These are phyloP conservation scores for Harringtonia lauricola DNA, from an alignment of 2,329 filamentous ascomycete genomes.

Conservation along the genomic window DNA sequence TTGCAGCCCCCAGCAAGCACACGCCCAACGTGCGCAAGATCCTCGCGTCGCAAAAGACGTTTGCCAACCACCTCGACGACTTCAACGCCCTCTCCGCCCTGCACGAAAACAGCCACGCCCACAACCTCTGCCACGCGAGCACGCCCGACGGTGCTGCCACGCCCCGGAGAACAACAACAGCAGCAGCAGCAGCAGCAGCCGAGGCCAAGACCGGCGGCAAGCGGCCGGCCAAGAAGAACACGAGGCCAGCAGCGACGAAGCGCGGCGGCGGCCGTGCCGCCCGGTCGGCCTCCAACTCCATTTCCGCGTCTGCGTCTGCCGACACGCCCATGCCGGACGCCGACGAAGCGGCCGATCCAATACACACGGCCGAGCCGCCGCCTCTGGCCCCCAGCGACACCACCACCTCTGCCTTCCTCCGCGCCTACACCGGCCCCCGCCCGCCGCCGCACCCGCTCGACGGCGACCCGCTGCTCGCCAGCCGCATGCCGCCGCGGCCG, in stretches of 20 bases:
- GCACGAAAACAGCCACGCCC: slow-evolving; percentile 21
- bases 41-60: slow-evolving; percentile 70
- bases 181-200: slow-evolving; percentile 2
- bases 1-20: slow-evolving; percentile 39
- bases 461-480: slow-evolving; percentile 45
- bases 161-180: neutral
- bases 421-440: slow-evolving; percentile 19
- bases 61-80: slow-evolving; percentile 73
- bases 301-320: neutral
- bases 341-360: slow-evolving; percentile 4
- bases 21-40: slow-evolving; percentile 66
- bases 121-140: slow-evolving; percentile 12
- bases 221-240: slow-evolving; percentile 2
- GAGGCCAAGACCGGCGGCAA: neutral
- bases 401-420: slow-evolving; percentile 22
- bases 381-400: too few species aligned
- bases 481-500: slow-evolving; percentile 46
- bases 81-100: slow-evolving; percentile 54
- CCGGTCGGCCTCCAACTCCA: too few species aligned
- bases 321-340: neutral
- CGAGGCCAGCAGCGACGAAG: too few species aligned
- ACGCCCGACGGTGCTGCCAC: neutral
- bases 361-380: slow-evolving; percentile 11
- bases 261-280: neutral
- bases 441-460: slow-evolving; percentile 36